Conservation (phyloP, 805 yeast species). For the Jamesozyma jinghongensis region DNA sequence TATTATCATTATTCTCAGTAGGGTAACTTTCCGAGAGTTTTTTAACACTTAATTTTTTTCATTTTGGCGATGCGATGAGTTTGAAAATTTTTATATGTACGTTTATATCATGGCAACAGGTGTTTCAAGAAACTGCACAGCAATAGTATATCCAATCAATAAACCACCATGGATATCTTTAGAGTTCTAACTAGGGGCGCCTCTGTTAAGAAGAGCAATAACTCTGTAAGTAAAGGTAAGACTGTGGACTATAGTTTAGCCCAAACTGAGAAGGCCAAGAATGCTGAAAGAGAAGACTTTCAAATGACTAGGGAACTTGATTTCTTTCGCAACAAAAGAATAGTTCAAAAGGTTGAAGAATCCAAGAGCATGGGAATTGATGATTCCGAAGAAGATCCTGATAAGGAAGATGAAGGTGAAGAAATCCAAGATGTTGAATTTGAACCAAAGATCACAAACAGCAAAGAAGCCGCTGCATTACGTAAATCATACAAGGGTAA, state of each 20-base stretch:
- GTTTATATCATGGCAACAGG: too few species aligned
- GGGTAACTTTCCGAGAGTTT: too few species aligned
- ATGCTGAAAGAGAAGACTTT: constrained; percentile 31
- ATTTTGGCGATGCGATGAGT: constrained; percentile 6
- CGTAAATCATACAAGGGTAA: constrained; percentile 58
- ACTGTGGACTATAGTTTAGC: constrained; percentile 19
- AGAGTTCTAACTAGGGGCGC: constrained; percentile 83
- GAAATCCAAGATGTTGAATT: constrained; percentile 27
- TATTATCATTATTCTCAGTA: too few species aligned
- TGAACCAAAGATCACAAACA: constrained; percentile 38
- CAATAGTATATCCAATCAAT: too few species aligned
- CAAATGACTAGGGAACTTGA: constrained; percentile 68
- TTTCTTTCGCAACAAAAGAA: constrained; percentile 60
- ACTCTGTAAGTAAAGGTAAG: constrained; percentile 20
- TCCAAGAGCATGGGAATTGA: constrained; percentile 6
- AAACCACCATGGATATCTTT: constrained; percentile 69
- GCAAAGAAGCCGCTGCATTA: constrained; percentile 50
- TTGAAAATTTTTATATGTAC: constrained; percentile 4
- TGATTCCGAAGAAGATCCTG: constrained; percentile 21
- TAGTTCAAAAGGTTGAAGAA: constrained; percentile 22
- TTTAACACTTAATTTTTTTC: background rate
- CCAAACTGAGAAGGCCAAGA: constrained; percentile 30
- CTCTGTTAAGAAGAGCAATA: constrained; percentile 46
- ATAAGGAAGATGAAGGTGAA: constrained; percentile 23
- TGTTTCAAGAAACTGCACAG: too few species aligned